Conservation (phyloP, 2,329 filamentous ascomycete genomes). For the Verticillium albo-atrum region DNA sequence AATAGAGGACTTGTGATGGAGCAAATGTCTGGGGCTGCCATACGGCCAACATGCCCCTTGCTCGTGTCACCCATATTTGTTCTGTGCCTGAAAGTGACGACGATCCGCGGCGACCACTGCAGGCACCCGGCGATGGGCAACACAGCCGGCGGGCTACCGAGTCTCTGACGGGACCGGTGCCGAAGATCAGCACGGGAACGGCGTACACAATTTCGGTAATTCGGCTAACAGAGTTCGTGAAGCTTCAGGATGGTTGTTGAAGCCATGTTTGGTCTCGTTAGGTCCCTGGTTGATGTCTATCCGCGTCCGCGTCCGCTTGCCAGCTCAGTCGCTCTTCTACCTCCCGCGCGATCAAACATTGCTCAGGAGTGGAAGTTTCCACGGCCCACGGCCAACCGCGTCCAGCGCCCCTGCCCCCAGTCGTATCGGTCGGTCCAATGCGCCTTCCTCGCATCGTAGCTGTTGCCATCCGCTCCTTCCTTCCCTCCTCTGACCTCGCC, state of each 20-base stretch:
- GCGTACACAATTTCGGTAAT: background rate
- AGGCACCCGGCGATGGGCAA: constrained; percentile 1
- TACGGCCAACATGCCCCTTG: background rate
- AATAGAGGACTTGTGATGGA: background rate
- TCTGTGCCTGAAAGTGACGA: background rate
- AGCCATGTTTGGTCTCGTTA: background rate
- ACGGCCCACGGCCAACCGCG: background rate
- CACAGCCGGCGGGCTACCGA: background rate
- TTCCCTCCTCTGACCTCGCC: background rate
- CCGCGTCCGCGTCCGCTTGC: background rate
- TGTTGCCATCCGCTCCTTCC: background rate
- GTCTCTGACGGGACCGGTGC: background rate
- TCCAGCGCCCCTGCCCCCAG: background rate
- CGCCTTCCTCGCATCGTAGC: background rate
- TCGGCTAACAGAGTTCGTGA: background rate
- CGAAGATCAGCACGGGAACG: background rate
- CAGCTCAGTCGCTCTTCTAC: background rate
- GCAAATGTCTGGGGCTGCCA: background rate
- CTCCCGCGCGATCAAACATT: background rate
- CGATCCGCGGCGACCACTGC: constrained; percentile 1
- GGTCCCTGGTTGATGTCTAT: background rate
- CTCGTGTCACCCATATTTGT: background rate
- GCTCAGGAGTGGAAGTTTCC: background rate
- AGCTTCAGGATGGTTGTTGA: background rate
- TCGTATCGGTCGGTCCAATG: background rate